These are phyloP conservation scores for Rosa chinensis DNA, from an alignment of 306 rosid genomes.

Conservation along the genomic window DNA sequence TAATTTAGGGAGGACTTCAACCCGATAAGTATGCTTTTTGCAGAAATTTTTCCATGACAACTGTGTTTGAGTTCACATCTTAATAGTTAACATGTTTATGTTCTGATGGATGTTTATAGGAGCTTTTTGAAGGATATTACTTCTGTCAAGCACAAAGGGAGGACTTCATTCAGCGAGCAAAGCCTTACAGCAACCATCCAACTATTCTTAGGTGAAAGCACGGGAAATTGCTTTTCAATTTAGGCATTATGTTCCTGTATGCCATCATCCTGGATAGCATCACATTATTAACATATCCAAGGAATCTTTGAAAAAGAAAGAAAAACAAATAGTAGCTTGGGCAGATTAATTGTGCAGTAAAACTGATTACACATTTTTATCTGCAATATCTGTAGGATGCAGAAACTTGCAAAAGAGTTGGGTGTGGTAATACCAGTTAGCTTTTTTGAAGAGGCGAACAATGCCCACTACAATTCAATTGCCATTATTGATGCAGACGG, in stretches of 20 bases:
- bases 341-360: slow-evolving; percentile 16
- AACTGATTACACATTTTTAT: slow-evolving; percentile 26
- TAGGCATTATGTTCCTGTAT: slow-evolving; percentile 15
- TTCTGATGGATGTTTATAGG: slow-evolving; percentile 48
- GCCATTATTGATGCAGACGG: slow-evolving; percentile 95
- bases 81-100: background rate
- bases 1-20: background rate
- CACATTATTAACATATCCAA: background rate
- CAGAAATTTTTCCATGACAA: background rate
- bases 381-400: slow-evolving; percentile 62
- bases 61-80: slow-evolving; percentile 15
- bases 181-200: slow-evolving; percentile 80
- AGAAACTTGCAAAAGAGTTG: slow-evolving; percentile 80
- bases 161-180: slow-evolving; percentile 78
- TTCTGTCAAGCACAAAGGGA: slow-evolving; percentile 96
- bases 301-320: background rate
- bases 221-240: slow-evolving; percentile 18
- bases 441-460: slow-evolving; percentile 96
- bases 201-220: slow-evolving; percentile 70
- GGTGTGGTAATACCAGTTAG: slow-evolving; percentile 89
- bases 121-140: slow-evolving; percentile 93
- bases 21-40: background rate
- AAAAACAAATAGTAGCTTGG: background rate
- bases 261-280: slow-evolving; percentile 13
- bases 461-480: slow-evolving; percentile 89